These are phyloP conservation scores for Trichoderma asperellum DNA, from an alignment of 2,329 filamentous ascomycete species.

Conservation along the genomic window DNA sequence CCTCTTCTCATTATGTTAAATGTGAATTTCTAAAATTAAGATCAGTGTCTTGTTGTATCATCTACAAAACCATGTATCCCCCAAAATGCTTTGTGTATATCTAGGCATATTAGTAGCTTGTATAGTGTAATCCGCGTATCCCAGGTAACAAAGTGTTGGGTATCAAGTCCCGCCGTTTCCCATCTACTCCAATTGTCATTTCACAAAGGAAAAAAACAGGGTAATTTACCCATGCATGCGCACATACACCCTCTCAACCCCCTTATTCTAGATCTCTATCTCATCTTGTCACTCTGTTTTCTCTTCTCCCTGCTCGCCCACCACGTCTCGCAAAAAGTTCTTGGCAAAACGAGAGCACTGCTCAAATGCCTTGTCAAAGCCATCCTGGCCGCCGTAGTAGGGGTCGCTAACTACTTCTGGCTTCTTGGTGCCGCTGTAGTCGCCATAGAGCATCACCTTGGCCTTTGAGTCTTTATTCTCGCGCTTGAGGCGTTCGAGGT, in stretches of 20 bases:
- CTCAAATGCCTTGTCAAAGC: conserved; percentile 85
- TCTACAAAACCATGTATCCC: not conserved
- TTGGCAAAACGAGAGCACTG: conserved; percentile 77
- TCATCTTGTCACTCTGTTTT: not conserved
- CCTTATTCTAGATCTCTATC: not conserved
- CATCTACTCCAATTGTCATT: conserved; percentile 22
- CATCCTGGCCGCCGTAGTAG: conserved; percentile 85
- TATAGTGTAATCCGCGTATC: conserved; percentile 11
- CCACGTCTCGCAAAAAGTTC: conserved; percentile 70
- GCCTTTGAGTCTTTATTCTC: conserved; percentile 63
- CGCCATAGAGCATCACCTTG: conserved; percentile 81
- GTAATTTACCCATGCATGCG: conserved; percentile 4
- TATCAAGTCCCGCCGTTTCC: conserved; percentile 21
- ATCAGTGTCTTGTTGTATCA: not conserved
- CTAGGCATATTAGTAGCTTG: conserved; percentile 18
- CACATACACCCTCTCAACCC: not conserved
- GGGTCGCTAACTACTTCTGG: conserved; percentile 82
- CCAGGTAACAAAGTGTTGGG: conserved; percentile 17
- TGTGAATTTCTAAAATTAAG: not conserved
- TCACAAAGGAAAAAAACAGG: not conserved
- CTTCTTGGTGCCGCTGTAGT: conserved; percentile 67
- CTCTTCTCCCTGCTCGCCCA: conserved; percentile 31
- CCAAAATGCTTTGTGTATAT: not conserved
- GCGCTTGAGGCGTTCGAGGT: conserved; percentile 65
- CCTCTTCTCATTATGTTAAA: not conserved